Conservation (phyloP, 441 rosid genomes). For the Populus hybrid region DNA sequence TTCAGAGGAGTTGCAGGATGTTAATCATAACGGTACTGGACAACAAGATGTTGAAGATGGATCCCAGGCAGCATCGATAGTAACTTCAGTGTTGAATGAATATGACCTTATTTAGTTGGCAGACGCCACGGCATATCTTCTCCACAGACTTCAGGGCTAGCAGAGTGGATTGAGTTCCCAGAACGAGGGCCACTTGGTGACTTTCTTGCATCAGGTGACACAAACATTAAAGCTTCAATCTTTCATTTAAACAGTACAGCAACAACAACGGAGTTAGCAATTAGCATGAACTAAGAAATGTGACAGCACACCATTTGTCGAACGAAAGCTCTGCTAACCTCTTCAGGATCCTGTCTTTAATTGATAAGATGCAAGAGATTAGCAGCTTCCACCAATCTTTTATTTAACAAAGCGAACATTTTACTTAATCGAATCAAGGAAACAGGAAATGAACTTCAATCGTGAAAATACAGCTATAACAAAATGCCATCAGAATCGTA, state of each 20-base stretch:
- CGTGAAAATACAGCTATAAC: no score
- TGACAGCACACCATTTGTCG: not conserved
- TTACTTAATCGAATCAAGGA: no score
- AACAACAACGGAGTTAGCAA: conserved; percentile 13
- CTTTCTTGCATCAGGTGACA: conserved; percentile 13
- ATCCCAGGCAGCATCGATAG: not conserved
- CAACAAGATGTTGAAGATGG: conserved; percentile 14
- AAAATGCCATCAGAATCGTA: no score
- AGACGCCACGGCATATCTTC: conserved; percentile 6
- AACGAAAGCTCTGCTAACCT: no score
- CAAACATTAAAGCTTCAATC: conserved; percentile 6
- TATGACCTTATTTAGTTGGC: conserved; percentile 24
- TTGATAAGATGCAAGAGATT: no score
- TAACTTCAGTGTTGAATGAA: not conserved
- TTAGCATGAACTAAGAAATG: not conserved
- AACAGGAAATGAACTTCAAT: no score
- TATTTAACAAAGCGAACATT: no score
- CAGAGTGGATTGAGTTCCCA: conserved; percentile 14
- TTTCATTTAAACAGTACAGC: conserved; percentile 24
- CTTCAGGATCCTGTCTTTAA: no score
- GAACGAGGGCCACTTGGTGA: conserved; percentile 25
- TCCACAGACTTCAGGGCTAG: conserved; percentile 7
- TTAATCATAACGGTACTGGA: not conserved
- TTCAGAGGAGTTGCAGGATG: conserved; percentile 13
- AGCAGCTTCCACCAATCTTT: no score